phyloP scores from a whole-genome alignment of 2,329 filamentous ascomycete species.

The Exophiala sideris region DNA sequence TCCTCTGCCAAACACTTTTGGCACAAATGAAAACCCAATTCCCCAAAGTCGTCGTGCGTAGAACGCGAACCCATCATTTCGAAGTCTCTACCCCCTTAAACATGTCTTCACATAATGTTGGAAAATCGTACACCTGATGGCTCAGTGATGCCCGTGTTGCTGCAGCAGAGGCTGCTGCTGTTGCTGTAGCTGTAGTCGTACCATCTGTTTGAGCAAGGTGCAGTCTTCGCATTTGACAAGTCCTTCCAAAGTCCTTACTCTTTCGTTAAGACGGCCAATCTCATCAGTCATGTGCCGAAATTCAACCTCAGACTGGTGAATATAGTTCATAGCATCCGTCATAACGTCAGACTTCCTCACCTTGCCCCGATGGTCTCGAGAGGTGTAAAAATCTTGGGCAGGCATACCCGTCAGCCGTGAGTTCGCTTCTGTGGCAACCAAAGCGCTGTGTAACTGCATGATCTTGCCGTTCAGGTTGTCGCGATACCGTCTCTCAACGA shows the following conservation, averaged over 20 bases:
- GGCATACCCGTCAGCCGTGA: constrained; percentile 8
- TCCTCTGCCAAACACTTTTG: too few relatives aligned
- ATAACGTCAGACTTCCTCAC: constrained; percentile 29
- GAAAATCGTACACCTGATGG: too few relatives aligned
- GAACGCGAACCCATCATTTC: too few relatives aligned
- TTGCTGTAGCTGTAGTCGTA: constrained; percentile 3
- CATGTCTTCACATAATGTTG: too few relatives aligned
- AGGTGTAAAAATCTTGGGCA: constrained; percentile 11
- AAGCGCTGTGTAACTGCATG: constrained; percentile 25
- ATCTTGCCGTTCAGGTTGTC: constrained; percentile 30
- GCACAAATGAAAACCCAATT: too few relatives aligned
- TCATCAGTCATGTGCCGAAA: constrained; percentile 29
- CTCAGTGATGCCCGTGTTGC: too few relatives aligned
- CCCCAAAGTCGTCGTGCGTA: too few relatives aligned
- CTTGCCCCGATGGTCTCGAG: constrained; percentile 21
- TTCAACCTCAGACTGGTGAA: constrained; percentile 27
- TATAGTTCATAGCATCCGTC: constrained; percentile 28
- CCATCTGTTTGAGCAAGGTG: constrained; percentile 25
- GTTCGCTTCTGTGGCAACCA: constrained; percentile 14
- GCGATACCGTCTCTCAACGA: constrained; percentile 27
- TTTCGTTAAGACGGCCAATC: constrained; percentile 22
- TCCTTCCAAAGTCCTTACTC: constrained; percentile 24
- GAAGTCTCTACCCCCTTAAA: too few relatives aligned
- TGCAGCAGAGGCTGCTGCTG: neutral
- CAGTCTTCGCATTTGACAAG: constrained; percentile 26